Percentiles rank a stretch among this genome's conserved stretches.
These are phyloP conservation scores for Dendrobium huoshanense DNA, from an alignment of 106 monocot species.

Conservation along the genomic window DNA sequence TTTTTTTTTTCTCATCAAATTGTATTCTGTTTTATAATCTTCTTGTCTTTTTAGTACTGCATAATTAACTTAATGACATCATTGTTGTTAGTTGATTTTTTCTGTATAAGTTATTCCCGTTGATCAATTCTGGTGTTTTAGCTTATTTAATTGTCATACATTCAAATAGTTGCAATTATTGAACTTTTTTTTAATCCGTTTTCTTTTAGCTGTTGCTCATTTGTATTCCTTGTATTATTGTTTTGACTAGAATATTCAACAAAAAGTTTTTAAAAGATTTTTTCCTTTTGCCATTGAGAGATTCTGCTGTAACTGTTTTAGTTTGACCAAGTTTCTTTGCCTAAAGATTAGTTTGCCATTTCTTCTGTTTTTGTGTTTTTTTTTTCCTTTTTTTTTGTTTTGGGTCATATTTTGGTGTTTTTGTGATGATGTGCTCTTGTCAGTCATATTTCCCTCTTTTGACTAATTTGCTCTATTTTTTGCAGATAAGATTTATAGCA, in stretches of 20 bases:
- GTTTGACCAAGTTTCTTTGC: too few species aligned
- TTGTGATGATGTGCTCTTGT: neutral
- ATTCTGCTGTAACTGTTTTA: too few species aligned
- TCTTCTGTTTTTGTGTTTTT: too few species aligned
- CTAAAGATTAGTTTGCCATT: too few species aligned
- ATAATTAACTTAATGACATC: neutral
- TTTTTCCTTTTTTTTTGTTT: neutral
- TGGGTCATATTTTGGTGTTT: neutral
- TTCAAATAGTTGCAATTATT: neutral
- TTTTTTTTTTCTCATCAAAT: neutral
- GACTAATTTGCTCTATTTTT: constrained; percentile 10
- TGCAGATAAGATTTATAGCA: constrained; percentile 71
- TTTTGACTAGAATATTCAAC: neutral
- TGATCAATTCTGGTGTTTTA: neutral
- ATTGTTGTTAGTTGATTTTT: neutral
- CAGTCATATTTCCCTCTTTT: neutral
- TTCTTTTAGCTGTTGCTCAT: neutral
- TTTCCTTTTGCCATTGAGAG: too few species aligned
- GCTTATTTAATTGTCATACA: neutral
- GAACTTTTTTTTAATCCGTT: neutral
- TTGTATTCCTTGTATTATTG: neutral
- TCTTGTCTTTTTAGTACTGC: neutral
- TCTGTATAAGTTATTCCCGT: neutral
- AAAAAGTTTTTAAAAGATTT: neutral
- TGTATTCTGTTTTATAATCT: neutral